These are phyloP conservation scores for Suillus subluteus DNA, from an alignment of 768 basidiomycete genomes.

Conservation along the genomic window DNA sequence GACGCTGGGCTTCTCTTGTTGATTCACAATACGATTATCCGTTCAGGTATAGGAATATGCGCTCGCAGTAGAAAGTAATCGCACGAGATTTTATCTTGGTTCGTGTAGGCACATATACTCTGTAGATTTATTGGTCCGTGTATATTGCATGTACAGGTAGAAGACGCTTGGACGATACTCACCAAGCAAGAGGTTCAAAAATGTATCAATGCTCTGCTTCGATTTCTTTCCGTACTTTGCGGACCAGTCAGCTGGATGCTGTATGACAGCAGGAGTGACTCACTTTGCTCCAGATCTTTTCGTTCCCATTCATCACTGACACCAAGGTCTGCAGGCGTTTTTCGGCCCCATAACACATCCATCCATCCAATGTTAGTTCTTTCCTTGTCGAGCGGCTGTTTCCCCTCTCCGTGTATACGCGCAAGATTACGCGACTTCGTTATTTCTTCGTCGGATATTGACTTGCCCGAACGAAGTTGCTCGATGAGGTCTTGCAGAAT, in stretches of 20 bases:
- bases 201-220: conserved; percentile 2
- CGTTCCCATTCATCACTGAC: conserved; percentile 40
- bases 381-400: conserved; percentile 7
- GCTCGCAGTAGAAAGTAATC: background rate
- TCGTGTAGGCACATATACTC: background rate
- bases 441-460: conserved; percentile 54
- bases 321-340: conserved; percentile 14
- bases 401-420: conserved; percentile 34
- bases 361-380: conserved; percentile 46
- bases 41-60: background rate
- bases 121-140: background rate
- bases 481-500: conserved; percentile 62
- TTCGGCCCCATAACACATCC: conserved; percentile 52
- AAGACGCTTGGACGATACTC: background rate
- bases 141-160: conserved; percentile 1
- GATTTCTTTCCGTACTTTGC: conserved; percentile 18
- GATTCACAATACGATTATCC: background rate
- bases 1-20: background rate
- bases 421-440: conserved; percentile 59
- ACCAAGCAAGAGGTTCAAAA: background rate
- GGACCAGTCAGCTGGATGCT: background rate
- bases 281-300: conserved; percentile 44
- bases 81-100: background rate
- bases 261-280: conserved; percentile 16
- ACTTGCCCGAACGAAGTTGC: conserved; percentile 51